These are phyloP conservation scores for Cladobotryum mycophilum DNA, from an alignment of 2,329 filamentous ascomycete species.

Conservation along the genomic window DNA sequence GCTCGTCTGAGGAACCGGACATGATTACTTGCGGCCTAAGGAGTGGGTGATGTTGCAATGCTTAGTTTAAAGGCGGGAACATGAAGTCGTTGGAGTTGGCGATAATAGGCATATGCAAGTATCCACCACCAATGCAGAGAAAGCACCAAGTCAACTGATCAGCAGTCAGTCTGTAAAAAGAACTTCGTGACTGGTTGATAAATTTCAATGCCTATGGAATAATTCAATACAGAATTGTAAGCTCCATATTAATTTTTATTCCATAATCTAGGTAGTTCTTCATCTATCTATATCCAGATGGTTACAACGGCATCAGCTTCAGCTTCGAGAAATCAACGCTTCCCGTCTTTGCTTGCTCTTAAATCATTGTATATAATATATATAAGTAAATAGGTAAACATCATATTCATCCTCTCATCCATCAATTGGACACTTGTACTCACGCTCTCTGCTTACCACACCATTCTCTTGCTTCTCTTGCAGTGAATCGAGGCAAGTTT, in stretches of 20 bases:
- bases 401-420: conserved; percentile 30
- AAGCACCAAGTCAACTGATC: too few relatives aligned
- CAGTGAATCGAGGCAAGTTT: conserved; percentile 60
- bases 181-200: neutral
- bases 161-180: too few relatives aligned
- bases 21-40: conserved; percentile 11
- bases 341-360: too few relatives aligned
- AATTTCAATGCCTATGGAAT: neutral
- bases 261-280: neutral
- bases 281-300: neutral
- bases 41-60: neutral
- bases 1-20: conserved; percentile 31
- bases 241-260: neutral
- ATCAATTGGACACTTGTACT: conserved; percentile 53
- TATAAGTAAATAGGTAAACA: neutral
- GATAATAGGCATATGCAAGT: neutral
- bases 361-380: neutral
- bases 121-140: neutral
- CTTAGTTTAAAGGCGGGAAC: neutral
- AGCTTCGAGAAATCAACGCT: too few relatives aligned
- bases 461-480: conserved; percentile 47
- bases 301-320: too few relatives aligned
- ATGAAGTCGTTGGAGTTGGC: neutral
- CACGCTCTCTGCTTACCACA: conserved; percentile 41
- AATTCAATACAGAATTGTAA: too few relatives aligned